These are phyloP conservation scores for Verticillium longisporum DNA, from an alignment of 2,329 filamentous ascomycete species.

Conservation along the genomic window DNA sequence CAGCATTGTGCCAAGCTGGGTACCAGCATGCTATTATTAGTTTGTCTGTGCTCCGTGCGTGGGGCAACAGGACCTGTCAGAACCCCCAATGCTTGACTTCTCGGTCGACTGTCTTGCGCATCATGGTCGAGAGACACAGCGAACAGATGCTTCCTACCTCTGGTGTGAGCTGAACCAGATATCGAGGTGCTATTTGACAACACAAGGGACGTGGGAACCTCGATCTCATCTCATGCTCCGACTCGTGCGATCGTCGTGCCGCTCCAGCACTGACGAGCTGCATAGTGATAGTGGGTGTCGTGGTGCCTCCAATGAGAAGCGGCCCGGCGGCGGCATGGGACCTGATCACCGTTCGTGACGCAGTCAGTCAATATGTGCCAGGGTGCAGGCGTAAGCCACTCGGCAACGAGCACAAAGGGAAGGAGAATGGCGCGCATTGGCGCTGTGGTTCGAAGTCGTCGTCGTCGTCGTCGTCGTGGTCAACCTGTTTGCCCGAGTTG, in stretches of 20 bases:
- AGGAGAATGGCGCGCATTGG: background rate
- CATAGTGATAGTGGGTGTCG: background rate
- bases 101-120: background rate
- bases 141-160: too few species aligned
- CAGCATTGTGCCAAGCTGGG: background rate
- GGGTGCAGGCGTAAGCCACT: background rate
- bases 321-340: background rate
- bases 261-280: conserved; percentile 2
- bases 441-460: background rate
- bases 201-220: background rate
- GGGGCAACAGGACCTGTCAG: background rate
- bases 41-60: background rate
- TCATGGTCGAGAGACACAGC: background rate
- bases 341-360: background rate
- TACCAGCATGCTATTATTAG: background rate
- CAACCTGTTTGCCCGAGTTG: background rate
- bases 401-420: too few species aligned
- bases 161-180: background rate
- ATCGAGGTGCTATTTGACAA: background rate
- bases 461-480: background rate
- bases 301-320: conserved; percentile 7
- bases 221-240: conserved; percentile 4
- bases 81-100: background rate
- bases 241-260: conserved; percentile 9
- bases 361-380: background rate